phyloP scores from a whole-genome alignment of 768 basidiomycete species.

The Rhizopogon sp. region DNA sequence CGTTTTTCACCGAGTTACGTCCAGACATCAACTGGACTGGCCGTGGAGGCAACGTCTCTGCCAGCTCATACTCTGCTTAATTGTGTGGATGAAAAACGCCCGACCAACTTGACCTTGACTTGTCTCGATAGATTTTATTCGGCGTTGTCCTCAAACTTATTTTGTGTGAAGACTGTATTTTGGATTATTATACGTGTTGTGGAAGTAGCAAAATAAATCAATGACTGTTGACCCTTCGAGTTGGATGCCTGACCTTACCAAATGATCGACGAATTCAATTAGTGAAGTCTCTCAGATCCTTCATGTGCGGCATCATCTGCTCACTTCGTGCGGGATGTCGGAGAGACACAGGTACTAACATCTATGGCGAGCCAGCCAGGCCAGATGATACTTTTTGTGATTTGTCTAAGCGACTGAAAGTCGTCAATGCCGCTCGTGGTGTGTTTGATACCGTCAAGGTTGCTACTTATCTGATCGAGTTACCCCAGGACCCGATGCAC shows the following conservation, averaged over 20 bases:
- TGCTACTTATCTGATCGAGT: not conserved
- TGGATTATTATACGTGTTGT: conserved; percentile 10
- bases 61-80: conserved; percentile 76
- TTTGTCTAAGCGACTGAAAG: conserved; percentile 32
- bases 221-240: too few relatives aligned
- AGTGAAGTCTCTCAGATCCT: conserved; percentile 1
- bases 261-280: not conserved
- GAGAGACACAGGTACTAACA: conserved; percentile 3
- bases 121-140: conserved; percentile 15
- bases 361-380: not conserved
- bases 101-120: not conserved
- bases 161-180: conserved; percentile 10
- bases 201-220: conserved; percentile 7
- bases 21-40: conserved; percentile 98
- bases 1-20: conserved; percentile 1
- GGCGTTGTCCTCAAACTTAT: not conserved
- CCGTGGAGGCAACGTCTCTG: conserved; percentile 91
- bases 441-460: conserved; percentile 8
- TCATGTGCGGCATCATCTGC: conserved; percentile 74
- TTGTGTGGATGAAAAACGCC: conserved; percentile 1
- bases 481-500: conserved; percentile 61
- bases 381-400: conserved; percentile 13
- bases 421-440: conserved; percentile 60
- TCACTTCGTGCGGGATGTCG: conserved; percentile 25
- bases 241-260: too few relatives aligned